phyloP scores from a whole-genome alignment of 352 stramenopile genomes.

The Globisporangium carolinianum region DNA sequence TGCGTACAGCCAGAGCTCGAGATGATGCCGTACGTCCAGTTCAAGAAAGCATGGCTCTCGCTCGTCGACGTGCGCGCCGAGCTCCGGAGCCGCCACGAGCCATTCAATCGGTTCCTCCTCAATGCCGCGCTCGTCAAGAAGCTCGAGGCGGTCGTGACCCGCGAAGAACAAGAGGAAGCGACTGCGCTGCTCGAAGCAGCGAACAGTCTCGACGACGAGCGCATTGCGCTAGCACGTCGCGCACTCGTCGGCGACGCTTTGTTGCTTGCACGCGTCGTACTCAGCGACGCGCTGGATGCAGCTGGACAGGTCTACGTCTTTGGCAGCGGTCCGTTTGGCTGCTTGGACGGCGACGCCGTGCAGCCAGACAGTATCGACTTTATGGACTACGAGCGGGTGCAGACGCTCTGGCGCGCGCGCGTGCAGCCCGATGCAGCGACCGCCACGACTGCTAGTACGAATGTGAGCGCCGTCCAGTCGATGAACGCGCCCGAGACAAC shows the following conservation, averaged over 20 bases:
- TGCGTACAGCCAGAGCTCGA: constrained; percentile 44
- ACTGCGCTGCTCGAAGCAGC: constrained; percentile 47
- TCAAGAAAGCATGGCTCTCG: constrained; percentile 65
- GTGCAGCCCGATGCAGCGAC: constrained; percentile 23
- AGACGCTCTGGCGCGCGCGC: constrained; percentile 49
- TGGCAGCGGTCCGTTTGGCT: constrained; percentile 51
- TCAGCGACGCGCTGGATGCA: constrained; percentile 59
- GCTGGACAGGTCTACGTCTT: constrained; percentile 78
- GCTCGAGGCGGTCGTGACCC: constrained; percentile 47
- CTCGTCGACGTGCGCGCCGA: constrained; percentile 66
- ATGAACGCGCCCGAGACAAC: not conserved
- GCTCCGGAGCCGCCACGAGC: constrained; percentile 45
- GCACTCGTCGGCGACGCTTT: constrained; percentile 43
- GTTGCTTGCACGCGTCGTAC: constrained; percentile 28
- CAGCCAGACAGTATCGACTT: constrained; percentile 68
- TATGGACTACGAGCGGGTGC: constrained; percentile 54
- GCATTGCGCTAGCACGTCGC: constrained; percentile 30
- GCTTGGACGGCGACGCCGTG: constrained; percentile 50
- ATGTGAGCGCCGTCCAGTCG: not conserved
- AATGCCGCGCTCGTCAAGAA: constrained; percentile 47
- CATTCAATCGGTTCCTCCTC: constrained; percentile 64
- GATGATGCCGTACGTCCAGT: constrained; percentile 64
- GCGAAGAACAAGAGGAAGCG: constrained; percentile 65
- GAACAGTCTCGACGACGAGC: constrained; percentile 42
- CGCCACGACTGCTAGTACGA: not conserved